These are phyloP conservation scores for Nakazawaea wickerhamii DNA, from an alignment of 805 yeast species.

Conservation along the genomic window DNA sequence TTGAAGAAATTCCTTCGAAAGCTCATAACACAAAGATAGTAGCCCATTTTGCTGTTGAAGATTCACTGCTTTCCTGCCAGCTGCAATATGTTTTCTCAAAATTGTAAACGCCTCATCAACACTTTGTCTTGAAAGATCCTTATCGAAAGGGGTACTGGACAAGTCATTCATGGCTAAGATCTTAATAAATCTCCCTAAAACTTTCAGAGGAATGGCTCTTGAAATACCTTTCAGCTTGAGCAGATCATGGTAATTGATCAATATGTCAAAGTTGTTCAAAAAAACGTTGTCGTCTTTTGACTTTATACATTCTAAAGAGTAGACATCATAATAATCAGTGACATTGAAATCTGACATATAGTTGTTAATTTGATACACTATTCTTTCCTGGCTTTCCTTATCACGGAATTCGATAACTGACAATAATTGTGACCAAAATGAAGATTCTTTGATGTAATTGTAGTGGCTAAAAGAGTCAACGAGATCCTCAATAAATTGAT, in stretches of 20 bases:
- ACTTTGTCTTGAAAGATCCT: neutral
- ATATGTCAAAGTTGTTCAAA: conserved; percentile 7
- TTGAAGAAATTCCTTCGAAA: conserved; percentile 5
- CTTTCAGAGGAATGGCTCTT: conserved; percentile 1
- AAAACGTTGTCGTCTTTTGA: conserved; percentile 1
- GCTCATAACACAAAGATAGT: neutral
- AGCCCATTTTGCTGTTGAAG: neutral
- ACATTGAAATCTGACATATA: conserved; percentile 3
- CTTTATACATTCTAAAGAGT: conserved; percentile 7
- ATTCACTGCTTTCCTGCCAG: neutral
- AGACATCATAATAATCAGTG: neutral
- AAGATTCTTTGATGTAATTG: neutral
- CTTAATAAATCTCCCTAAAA: conserved; percentile 6
- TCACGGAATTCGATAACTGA: neutral
- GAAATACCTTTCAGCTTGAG: neutral
- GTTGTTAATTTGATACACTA: neutral
- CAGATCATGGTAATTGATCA: conserved; percentile 6
- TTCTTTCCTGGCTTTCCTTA: neutral
- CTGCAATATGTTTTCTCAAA: neutral
- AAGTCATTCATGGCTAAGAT: conserved; percentile 1
- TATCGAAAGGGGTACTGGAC: neutral
- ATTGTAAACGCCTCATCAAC: conserved; percentile 7
- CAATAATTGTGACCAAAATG: conserved; percentile 8
- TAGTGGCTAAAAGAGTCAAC: neutral
- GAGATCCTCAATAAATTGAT: neutral